Evolutionary conservation across 164 flowering plant species (phyloP), one percentile per base, ranked within the genome.

Genomic region (Sextonia rubra): DNA sequence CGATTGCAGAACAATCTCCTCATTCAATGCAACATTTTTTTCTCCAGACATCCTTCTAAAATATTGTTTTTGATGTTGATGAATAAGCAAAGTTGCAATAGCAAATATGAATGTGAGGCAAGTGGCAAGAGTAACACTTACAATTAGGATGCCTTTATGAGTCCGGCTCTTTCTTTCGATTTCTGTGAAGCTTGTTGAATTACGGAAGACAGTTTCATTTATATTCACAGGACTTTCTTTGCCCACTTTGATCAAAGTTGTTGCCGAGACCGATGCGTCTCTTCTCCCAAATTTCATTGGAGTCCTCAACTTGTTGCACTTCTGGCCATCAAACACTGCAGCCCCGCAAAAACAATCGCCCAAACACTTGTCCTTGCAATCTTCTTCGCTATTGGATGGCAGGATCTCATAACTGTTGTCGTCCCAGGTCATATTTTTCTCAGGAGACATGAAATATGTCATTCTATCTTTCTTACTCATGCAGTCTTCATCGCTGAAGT

Each of bases 291-390:
- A 55, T 20, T 55, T 55, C 17, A 20, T 2, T 55, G 60, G 60
- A 20, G 12, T 20, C 60, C 60, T 3, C 60, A 55, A 55, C 60
- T 55, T 79, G 4, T 1, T 72, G 73, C 84, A 82, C 0, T 77
- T 4, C 11, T 9, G 11, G 23, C 11, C 8, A 18, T n/a, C 1
- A 58, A 58, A 58, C 61, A 58, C 23, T n/a, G 61, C 24, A 3
- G 61, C 61, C n/a, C 23, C 61, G 23, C 61, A 58, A 58, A 7
- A 18, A 58, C 61, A 58, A 4, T 58, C 61, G 9, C 23, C 7
- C 22, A 58, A 58, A 56, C 61, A 56, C 20, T 4, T 9, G 8
- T 2, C 22, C 22, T 22, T 3, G 61, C 61, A 56, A 18, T 56
- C 23, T 4, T 56, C 61, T 56, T 56, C n/a, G 18, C 22, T 58